Percentiles rank a stretch among this genome's conserved stretches.
Evolutionary conservation across 305 asterid genomes (phyloP).

Genomic region (Fraxinus baroniana): DNA sequence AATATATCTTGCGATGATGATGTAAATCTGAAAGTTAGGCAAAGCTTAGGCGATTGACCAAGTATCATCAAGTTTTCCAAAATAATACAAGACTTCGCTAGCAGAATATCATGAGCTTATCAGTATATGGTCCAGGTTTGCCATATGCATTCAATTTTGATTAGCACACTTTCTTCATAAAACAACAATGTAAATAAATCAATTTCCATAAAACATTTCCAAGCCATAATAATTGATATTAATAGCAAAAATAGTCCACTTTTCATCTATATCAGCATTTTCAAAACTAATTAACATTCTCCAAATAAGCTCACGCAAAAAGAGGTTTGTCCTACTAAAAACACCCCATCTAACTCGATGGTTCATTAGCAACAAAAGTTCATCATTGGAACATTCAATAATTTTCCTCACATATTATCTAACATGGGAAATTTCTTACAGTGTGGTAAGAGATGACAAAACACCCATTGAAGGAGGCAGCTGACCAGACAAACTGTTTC

Average conservation of each 20-base stretch:
- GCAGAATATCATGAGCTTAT: background rate
- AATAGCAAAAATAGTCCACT: background rate
- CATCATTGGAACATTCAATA: background rate
- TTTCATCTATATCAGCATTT: background rate
- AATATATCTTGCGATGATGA: background rate
- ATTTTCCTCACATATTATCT: background rate
- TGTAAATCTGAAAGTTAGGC: background rate
- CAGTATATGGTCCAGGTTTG: background rate
- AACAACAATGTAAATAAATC: background rate
- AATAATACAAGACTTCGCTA: background rate
- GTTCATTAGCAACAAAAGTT: background rate
- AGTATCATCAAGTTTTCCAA: background rate
- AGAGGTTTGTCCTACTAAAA: background rate
- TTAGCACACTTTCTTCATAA: background rate
- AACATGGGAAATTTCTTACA: slow-evolving; percentile 52
- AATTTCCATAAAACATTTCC: background rate
- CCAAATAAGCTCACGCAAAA: background rate
- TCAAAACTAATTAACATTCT: background rate
- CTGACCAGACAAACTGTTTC: slow-evolving; percentile 63
- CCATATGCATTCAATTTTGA: background rate
- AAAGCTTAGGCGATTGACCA: background rate
- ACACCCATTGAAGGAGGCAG: slow-evolving; percentile 82
- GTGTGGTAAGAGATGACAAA: slow-evolving; percentile 54
- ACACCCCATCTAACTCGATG: background rate
- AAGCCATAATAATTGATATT: background rate